These are phyloP conservation scores for Calocybe indica DNA, from an alignment of 768 basidiomycete genomes.

Conservation along the genomic window DNA sequence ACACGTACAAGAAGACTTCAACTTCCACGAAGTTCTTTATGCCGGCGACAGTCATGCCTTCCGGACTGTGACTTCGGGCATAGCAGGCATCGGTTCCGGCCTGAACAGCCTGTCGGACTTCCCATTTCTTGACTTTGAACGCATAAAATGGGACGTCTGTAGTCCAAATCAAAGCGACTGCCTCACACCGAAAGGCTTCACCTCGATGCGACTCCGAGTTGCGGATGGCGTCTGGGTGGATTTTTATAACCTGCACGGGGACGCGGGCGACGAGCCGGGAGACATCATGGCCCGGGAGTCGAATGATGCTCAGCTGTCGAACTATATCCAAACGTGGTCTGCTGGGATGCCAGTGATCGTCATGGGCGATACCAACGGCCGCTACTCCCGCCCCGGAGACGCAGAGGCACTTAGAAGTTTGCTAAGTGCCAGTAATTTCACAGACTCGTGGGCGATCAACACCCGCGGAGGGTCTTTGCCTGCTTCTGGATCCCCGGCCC, in stretches of 20 bases:
- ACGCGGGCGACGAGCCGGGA: constrained; percentile 26
- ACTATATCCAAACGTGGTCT: constrained; percentile 22
- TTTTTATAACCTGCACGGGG: constrained; percentile 21
- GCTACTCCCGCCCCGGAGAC: constrained; percentile 26
- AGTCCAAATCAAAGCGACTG: not conserved
- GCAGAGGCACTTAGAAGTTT: constrained; percentile 17
- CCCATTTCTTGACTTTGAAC: too few relatives aligned
- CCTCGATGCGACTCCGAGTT: not conserved
- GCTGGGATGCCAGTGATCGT: constrained; percentile 27
- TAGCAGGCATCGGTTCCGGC: not conserved
- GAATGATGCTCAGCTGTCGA: constrained; percentile 26
- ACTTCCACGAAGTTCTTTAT: not conserved
- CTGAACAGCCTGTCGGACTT: not conserved
- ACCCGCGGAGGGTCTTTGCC: constrained; percentile 12
- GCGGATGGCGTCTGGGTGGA: not conserved
- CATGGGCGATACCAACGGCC: constrained; percentile 32
- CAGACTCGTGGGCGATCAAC: constrained; percentile 26
- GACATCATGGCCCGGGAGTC: constrained; percentile 25
- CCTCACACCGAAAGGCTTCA: not conserved
- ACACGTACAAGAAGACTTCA: too few relatives aligned
- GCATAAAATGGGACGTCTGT: too few relatives aligned
- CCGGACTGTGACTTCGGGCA: not conserved
- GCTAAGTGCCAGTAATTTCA: constrained; percentile 14
- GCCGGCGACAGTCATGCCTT: not conserved
- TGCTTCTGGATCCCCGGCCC: too few relatives aligned